A percentile compares a stretch with the other conserved stretches of the same genome.
Conservation (phyloP, 306 rosid genomes). For the Senna siamea region DNA sequence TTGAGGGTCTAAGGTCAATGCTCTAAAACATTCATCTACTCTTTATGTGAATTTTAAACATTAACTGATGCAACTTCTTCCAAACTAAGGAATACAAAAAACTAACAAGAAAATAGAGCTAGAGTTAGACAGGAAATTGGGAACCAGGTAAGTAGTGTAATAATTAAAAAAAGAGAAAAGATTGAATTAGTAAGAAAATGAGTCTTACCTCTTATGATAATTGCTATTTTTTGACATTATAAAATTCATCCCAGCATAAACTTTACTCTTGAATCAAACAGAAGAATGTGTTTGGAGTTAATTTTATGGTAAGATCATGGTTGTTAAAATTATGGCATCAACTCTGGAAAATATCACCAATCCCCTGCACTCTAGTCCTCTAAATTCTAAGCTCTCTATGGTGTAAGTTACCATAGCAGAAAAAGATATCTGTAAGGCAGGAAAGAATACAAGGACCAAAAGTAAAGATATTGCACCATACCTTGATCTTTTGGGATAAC, state of each 20-base stretch:
- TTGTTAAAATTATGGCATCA: conserved; percentile 1
- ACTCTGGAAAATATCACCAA: conserved; percentile 5
- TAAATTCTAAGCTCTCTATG: not conserved
- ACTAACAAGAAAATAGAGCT: conserved; percentile 7
- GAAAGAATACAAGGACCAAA: conserved; percentile 26
- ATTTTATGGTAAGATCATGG: not conserved
- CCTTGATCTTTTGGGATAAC: conserved; percentile 86
- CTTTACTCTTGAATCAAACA: conserved; percentile 8
- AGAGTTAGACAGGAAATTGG: conserved; percentile 19
- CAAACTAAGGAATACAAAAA: not conserved
- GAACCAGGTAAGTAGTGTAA: conserved; percentile 10
- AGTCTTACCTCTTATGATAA: conserved; percentile 5
- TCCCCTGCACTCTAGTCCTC: conserved; percentile 9
- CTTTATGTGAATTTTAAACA: not conserved
- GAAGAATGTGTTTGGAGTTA: not conserved
- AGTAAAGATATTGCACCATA: conserved; percentile 35
- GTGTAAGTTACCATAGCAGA: conserved; percentile 3
- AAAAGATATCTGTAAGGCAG: conserved; percentile 14
- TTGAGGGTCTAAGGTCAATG: not conserved
- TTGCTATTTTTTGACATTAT: conserved; percentile 15
- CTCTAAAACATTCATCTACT: conserved; percentile 22
- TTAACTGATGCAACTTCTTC: conserved; percentile 4
- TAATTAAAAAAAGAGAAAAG: not conserved
- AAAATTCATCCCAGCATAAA: conserved; percentile 21
- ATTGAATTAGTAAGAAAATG: conserved; percentile 8